Base-by-base conservation (phyloP, 2,329 filamentous ascomycete genomes). In the Xylariaceae sp. region DNA sequence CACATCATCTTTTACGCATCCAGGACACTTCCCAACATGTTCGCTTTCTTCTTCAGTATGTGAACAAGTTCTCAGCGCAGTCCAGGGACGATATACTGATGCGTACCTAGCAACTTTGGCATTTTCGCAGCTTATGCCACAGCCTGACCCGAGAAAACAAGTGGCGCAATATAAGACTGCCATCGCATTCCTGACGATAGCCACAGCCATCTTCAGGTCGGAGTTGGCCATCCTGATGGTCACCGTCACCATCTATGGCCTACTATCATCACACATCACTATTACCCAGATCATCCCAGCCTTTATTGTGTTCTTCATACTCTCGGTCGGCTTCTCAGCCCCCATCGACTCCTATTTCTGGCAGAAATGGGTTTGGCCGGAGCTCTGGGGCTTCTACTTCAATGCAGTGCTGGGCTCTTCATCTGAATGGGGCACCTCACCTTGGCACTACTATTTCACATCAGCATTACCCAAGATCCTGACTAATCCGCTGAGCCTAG, bases 1-100 rank as follows among this genome's bases (percentile, higher is more conserved):
- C 94, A 99, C 70, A 73, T 95, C 53, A 78, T 94, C 54, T 99
- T 90, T 70, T 99, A 99, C 73, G 86, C 91, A 12, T 94, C 90
- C 14, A 80, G 94, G 53, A 94, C 90, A 2, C 72, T 99, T 57
- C 94, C 94, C 2, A 99, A 99, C 67, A 96, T 95, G 87, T 95
- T 96, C 70, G 91, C 94, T 17, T 94, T 97, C 72, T 82, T 83
- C 10, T 72, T 96, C 51, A 89, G 86, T 92, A 75, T 69, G 85
- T 76, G 15, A 10, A 30, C 31, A 3, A 2, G 5, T 14, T 6
- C 12, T 30, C n/a, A 17, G 36, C 9, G n/a, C 41, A 11, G 35
- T 27, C 40, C 6, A n/a, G 17, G 12, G 30, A 45, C 3, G 7
- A 9, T 2, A 31, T 15, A 33, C 49, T 58, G 47, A 52, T 30